Conservation (phyloP, 2,329 filamentous ascomycete genomes). For the Diaporthe eres region DNA sequence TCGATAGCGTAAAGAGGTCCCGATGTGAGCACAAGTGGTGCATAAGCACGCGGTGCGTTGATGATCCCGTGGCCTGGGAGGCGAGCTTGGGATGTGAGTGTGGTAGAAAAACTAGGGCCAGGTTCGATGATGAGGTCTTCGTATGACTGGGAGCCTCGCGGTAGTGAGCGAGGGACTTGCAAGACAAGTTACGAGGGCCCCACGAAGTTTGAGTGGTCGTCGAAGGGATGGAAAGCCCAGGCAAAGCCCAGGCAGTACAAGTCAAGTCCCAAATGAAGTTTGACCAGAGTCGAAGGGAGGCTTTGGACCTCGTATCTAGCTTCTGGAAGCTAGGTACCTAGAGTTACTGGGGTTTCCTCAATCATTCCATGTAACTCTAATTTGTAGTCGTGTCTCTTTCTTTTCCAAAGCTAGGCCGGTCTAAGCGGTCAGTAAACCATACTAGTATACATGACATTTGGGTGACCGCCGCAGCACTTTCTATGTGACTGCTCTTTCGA, state of each 20-base stretch:
- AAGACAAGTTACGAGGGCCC: not conserved
- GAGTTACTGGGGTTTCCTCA: not conserved
- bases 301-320: not conserved
- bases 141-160: too few species aligned
- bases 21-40: not conserved
- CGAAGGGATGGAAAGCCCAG: not conserved
- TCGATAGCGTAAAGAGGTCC: not conserved
- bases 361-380: not conserved
- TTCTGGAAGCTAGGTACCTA: not conserved
- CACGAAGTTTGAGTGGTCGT: not conserved
- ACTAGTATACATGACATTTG: not conserved
- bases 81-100: not conserved
- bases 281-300: not conserved
- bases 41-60: not conserved
- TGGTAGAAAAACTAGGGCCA: too few species aligned
- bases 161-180: not conserved
- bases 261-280: not conserved
- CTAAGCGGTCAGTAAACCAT: not conserved
- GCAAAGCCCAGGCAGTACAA: not conserved
- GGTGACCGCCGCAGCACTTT: not conserved
- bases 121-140: too few species aligned
- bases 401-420: not conserved
- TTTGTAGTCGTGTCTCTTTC: not conserved
- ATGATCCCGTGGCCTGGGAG: not conserved
- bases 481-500: not conserved